Evolutionary conservation across 805 yeast genomes (phyloP).

Genomic region (Pichia gijzeniarum): DNA sequence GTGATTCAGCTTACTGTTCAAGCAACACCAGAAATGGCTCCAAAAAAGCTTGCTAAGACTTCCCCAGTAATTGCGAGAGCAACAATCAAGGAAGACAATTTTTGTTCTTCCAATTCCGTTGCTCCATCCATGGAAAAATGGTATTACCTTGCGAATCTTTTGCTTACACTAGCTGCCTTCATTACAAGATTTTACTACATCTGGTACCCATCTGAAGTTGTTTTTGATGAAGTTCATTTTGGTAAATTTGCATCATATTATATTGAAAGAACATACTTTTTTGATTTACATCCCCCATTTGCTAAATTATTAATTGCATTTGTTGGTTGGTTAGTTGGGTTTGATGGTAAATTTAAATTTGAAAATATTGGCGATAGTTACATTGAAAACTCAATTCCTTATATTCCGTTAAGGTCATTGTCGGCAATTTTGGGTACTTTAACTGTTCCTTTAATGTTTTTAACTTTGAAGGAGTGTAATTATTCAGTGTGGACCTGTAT

Average conservation of each 20-base stretch:
- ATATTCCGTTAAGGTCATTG: constrained; percentile 71
- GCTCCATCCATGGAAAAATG: constrained; percentile 24
- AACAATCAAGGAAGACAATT: neutral
- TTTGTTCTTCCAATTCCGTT: constrained; percentile 10
- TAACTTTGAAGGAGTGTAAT: constrained; percentile 79
- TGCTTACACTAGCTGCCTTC: constrained; percentile 39
- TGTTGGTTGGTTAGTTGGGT: constrained; percentile 84
- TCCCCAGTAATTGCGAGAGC: neutral
- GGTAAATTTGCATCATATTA: constrained; percentile 85
- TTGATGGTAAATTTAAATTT: constrained; percentile 87
- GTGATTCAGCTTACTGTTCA: too few relatives aligned
- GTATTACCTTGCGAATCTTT: constrained; percentile 30
- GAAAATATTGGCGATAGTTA: constrained; percentile 84
- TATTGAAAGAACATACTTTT: constrained; percentile 83
- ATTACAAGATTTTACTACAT: constrained; percentile 55
- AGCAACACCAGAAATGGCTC: constrained; percentile 18
- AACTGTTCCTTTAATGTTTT: constrained; percentile 77
- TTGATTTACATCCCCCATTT: constrained; percentile 97
- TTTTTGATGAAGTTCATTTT: constrained; percentile 82
- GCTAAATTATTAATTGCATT: constrained; percentile 89
- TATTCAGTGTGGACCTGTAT: constrained; percentile 73
- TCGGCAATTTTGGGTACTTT: constrained; percentile 77
- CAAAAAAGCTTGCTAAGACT: constrained; percentile 12
- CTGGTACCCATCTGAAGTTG: constrained; percentile 66
- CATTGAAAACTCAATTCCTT: constrained; percentile 74